Percentiles rank a stretch among this genome's conserved stretches.
phyloP scores from a whole-genome alignment of 495 filamentous ascomycete species.

The Penicillium cinerascens region DNA sequence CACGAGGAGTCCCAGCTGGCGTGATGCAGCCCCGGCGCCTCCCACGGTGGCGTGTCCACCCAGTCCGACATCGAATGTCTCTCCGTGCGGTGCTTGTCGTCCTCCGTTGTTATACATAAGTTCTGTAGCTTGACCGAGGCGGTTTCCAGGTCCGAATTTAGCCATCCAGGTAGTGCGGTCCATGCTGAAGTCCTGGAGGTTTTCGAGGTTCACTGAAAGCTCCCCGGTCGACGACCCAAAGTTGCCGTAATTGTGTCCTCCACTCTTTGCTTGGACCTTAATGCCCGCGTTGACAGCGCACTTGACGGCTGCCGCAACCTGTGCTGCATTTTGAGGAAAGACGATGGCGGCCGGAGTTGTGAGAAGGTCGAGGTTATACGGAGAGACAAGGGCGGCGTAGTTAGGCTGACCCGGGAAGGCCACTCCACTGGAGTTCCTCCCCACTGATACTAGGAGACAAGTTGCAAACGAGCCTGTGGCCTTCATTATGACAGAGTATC shows the following conservation, averaged over 20 bases:
- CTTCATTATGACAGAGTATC: no score
- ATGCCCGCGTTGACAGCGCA: slow-evolving; percentile 53
- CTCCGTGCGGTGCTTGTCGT: slow-evolving; percentile 65
- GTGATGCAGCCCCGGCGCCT: slow-evolving; percentile 59
- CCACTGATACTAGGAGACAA: no score
- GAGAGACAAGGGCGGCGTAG: slow-evolving; percentile 14
- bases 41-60: slow-evolving; percentile 74
- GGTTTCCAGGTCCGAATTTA: slow-evolving; percentile 61
- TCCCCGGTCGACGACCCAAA: slow-evolving; percentile 50
- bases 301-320: slow-evolving; percentile 55
- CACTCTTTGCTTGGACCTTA: slow-evolving; percentile 64
- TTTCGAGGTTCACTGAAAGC: slow-evolving; percentile 41
- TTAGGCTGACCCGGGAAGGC: slow-evolving; percentile 11
- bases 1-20: slow-evolving; percentile 61
- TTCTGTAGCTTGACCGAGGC: slow-evolving; percentile 57
- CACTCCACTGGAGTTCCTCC: no score
- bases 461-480: no score
- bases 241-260: slow-evolving; percentile 67
- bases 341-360: slow-evolving; percentile 60
- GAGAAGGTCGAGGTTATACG: slow-evolving; percentile 59
- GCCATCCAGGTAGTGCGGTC: slow-evolving; percentile 55
- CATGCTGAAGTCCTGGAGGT: slow-evolving; percentile 47
- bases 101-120: slow-evolving; percentile 58
- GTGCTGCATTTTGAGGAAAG: slow-evolving; percentile 50
- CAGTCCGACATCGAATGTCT: slow-evolving; percentile 63